Base-by-base conservation (phyloP, 1,139 yeast genomes). In the Diutina scorzettiae region DNA sequence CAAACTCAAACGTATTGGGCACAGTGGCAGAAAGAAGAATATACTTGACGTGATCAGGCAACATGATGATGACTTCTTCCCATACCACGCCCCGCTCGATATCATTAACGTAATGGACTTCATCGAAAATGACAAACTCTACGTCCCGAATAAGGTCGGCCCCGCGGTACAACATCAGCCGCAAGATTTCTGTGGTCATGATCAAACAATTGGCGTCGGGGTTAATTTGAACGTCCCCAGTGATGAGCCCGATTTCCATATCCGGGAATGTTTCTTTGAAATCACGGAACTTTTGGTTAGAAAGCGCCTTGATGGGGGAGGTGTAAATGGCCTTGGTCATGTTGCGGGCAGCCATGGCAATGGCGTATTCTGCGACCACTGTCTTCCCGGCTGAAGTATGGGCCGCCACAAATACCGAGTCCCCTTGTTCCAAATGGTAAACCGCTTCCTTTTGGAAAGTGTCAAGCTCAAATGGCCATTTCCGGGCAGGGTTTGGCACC, bases 61-160 rank as follows among this genome's bases (percentile, higher is more conserved):
- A 68, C 86, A 91, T 79, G 50, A 91, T 91, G 47, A 91, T 91
- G 7, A 93, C 95, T 59, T 91, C 99, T 62, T 91, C 99, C 99
- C 99, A 91, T 5, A 91, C 99, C 28, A 91, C 98, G 56, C 99
- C 99, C 59, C 99, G 76, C 54, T 87, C 96, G 45, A 85, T 83
- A 63, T 91, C 99, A 55, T 91, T 87, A 54, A 91, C 95, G 57
- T 91, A 91, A 62, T 91, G 99, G 3, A 91, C 97, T 60, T 91
- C 99, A 62, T 91, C 99, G 56, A 91, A 91, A 39, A 91, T 85
- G 20, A 91, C 96, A 71, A 91, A 91, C 48, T 91, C 97, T 21
- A 93, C 97, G 62, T 91, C 99, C 58, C 98, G 73, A 57, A 91
- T 87, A 43, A 91, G 67, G 60, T 91, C 98, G 0, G 97, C 95